Evolutionary conservation across 1,139 yeast species (phyloP).

Genomic region (Suhomyces bribrorum): DNA sequence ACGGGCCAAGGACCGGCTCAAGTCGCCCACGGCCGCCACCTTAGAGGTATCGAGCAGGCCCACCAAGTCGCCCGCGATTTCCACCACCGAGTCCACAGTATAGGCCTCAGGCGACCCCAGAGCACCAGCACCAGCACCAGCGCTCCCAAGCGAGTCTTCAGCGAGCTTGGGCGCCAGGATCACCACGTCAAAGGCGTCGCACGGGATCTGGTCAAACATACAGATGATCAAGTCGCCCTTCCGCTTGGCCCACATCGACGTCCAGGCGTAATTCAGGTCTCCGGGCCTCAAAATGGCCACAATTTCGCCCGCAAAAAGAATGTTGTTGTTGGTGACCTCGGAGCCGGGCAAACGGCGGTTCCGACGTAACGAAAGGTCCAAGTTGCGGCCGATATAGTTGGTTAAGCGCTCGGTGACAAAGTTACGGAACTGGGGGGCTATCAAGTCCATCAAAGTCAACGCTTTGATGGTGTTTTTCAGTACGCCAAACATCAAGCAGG

Average conservation of each 20-base stretch:
- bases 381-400: conserved; percentile 24
- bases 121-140: not conserved
- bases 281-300: conserved; percentile 56
- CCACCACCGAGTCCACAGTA: conserved; percentile 39
- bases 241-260: conserved; percentile 85
- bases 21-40: conserved; percentile 24
- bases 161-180: conserved; percentile 35
- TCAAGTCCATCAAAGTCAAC: conserved; percentile 69
- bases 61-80: conserved; percentile 46
- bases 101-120: not conserved
- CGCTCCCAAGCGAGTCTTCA: not conserved
- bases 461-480: conserved; percentile 64
- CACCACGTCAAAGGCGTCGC: conserved; percentile 71
- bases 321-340: conserved; percentile 35
- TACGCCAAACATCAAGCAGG: conserved; percentile 84
- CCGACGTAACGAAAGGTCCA: conserved; percentile 17
- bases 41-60: conserved; percentile 22
- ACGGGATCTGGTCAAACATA: conserved; percentile 85
- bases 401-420: conserved; percentile 61
- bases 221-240: conserved; percentile 71
- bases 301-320: conserved; percentile 55
- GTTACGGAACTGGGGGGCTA: conserved; percentile 71
- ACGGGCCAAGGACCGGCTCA: conserved; percentile 32
- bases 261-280: conserved; percentile 63
- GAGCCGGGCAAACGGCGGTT: conserved; percentile 8